Evolutionary conservation across 768 basidiomycete species (phyloP), one percentile per base, ranked within the genome.

Genomic region (Lepiota brunneoincarnata): DNA sequence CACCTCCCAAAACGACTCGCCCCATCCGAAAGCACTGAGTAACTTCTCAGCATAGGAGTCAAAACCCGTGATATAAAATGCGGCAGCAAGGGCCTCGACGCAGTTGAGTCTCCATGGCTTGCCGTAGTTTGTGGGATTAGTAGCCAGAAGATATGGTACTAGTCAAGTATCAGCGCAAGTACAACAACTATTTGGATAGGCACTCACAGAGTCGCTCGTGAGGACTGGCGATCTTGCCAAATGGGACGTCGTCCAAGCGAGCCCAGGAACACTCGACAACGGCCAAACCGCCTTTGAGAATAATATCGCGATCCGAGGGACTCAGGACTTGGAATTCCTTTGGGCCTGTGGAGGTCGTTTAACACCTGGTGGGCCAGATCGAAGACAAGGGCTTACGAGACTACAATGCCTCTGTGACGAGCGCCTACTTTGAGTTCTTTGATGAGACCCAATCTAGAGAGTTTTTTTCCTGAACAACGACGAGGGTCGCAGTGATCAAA

Each of bases 251-350:
- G 42, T 92, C 92, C 6, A 98, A 70, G 18, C 94, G 82, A 1
- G 97, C 96, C 97, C 97, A 99, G 3, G 93, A 96, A 67, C 96
- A 98, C 66, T 99, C 97, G 2, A 99, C 92, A n/a, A 99, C 97
- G 0, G 96, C 97, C 4, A 98, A 71, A 0, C 97, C 97, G 31
- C 75, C 74, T 41, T 77, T 74, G 0, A 80, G 72, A 7, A 98
- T 75, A 53, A 95, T 82, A 4, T 87, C 85, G n/a, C 83, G 80
- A 64, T 99, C 97, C 1, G 86, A 79, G 0, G 93, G 93, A 42
- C 85, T 89, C 18, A 98, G 78, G 20, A 89, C 74, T 60, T 82
- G 77, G n/a, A 24, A 77, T 88, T 0, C 86, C 96, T 64, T 93
- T 91, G 2, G 96, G 96, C 31, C 93, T 95, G 63, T 36, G 20